Base-by-base conservation (phyloP, 2,329 filamentous ascomycete species). In the Calonectria leucothoes region DNA sequence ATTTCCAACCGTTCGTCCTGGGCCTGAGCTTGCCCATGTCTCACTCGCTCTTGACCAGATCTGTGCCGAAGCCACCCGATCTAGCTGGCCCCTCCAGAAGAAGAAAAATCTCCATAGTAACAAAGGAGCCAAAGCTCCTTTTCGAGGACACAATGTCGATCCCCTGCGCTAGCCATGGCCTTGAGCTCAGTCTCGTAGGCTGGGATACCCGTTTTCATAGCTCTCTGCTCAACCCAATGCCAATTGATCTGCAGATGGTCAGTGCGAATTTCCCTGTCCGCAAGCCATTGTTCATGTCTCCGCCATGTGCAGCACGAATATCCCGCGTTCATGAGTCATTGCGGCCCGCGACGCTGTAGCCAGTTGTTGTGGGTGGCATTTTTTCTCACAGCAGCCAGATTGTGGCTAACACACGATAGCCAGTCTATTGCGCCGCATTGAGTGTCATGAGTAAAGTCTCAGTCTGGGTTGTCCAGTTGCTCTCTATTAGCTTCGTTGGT, bases 21-120 rank as follows among this genome's bases (percentile, higher is more conserved):
- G 23, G 23, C 33, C 55, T n/a, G n/a, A 61, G 55, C 33, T 37
- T 39, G 6, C 17, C 2, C 23, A 29, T 51, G 64, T 42, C 25
- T 67, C 49, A n/a, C 23, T 42, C 49, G 3, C 23, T 42, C 49
- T 2, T 61, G 33, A 33, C 33, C 17, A 61, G 55, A 61, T 61
- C 55, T 61, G 11, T 42, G 39, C 55, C 55, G 55, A 61, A 61
- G 55, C 55, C 55, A 61, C 55, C 55, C 55, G 55, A 61, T 61
- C 55, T 37, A 17, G 14, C 33, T n/a, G n/a, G n/a, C 33, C 55
- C 55, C 37, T 23, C 6, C 20, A 45, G 3, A n/a, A n/a, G n/a
- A n/a, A n/a, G n/a, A n/a, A n/a, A n/a, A 39, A 20, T 61, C 23
- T 10, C 23, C 55, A 33, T 10, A 37, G 55, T 61, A 61, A 61